Conservation (phyloP, 106 monocot genomes). For the Dendrobium nobile region DNA sequence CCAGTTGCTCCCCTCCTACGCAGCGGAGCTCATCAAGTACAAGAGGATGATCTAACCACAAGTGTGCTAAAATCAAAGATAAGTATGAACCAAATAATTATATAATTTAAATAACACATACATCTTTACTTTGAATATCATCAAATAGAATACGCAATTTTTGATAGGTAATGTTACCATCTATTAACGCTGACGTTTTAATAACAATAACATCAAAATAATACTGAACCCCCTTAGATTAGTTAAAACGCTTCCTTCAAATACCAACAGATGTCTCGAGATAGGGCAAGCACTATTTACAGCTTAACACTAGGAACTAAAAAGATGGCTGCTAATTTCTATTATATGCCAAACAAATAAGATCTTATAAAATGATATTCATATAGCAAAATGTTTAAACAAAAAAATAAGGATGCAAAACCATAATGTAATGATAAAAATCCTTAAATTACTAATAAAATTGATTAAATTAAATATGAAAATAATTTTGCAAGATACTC, state of each 20-base stretch:
- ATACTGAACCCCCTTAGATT: neutral
- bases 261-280: neutral
- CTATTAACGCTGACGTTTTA: neutral
- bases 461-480: neutral
- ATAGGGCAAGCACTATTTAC: neutral
- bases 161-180: neutral
- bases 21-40: neutral
- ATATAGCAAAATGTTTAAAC: neutral
- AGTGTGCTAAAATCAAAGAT: neutral
- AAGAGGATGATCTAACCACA: neutral
- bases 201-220: neutral
- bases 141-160: neutral
- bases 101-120: no score
- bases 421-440: neutral
- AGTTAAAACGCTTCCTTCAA: neutral
- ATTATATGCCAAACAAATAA: neutral
- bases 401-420: neutral
- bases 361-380: neutral
- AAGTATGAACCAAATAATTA: neutral
- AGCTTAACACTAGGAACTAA: neutral
- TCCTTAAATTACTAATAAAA: neutral
- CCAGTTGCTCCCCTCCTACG: neutral
- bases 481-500: neutral
- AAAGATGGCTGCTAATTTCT: neutral
- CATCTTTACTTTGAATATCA: neutral